These are phyloP conservation scores for Collybia sp. DNA, from an alignment of 768 basidiomycete species.

Conservation along the genomic window DNA sequence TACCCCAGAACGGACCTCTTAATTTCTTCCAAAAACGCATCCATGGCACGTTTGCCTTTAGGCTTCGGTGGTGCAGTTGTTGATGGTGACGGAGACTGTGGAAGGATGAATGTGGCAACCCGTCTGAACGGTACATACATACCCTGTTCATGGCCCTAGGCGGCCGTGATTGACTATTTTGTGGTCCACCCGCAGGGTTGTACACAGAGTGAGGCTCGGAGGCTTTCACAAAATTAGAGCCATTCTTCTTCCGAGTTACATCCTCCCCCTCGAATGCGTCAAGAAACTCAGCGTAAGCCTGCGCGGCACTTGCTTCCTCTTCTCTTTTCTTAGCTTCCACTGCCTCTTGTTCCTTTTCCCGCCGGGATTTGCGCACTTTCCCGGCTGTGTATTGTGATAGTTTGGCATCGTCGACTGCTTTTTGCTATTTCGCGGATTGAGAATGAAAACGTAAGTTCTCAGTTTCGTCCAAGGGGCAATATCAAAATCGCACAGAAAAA, in stretches of 20 bases:
- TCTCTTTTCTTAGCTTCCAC: constrained; percentile 86
- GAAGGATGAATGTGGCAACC: not conserved
- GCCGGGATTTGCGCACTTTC: constrained; percentile 82
- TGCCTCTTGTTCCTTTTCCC: constrained; percentile 90
- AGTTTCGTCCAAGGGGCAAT: constrained; percentile 54
- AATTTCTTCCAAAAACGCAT: constrained; percentile 93
- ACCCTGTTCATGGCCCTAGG: constrained; percentile 9
- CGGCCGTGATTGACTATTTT: constrained; percentile 12
- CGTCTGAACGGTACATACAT: constrained; percentile 1
- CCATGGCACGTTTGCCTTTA: constrained; percentile 96
- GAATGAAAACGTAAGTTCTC: constrained; percentile 52
- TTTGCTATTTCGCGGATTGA: constrained; percentile 62
- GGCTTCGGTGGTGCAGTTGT: constrained; percentile 51
- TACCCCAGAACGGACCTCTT: constrained; percentile 56
- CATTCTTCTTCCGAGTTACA: constrained; percentile 40
- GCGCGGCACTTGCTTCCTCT: constrained; percentile 76
- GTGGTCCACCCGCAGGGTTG: constrained; percentile 29
- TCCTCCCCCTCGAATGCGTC: constrained; percentile 80
- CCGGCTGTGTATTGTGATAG: constrained; percentile 82
- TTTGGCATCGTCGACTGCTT: constrained; percentile 82
- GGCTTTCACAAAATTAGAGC: constrained; percentile 58
- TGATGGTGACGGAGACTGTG: constrained; percentile 57
- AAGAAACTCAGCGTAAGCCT: constrained; percentile 79
- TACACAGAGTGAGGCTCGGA: constrained; percentile 46
- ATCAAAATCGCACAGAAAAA: constrained; percentile 86